Evolutionary conservation across 1,284 basidiomycete genomes (phyloP).

Genomic region (Papiliotrema terrestris): DNA sequence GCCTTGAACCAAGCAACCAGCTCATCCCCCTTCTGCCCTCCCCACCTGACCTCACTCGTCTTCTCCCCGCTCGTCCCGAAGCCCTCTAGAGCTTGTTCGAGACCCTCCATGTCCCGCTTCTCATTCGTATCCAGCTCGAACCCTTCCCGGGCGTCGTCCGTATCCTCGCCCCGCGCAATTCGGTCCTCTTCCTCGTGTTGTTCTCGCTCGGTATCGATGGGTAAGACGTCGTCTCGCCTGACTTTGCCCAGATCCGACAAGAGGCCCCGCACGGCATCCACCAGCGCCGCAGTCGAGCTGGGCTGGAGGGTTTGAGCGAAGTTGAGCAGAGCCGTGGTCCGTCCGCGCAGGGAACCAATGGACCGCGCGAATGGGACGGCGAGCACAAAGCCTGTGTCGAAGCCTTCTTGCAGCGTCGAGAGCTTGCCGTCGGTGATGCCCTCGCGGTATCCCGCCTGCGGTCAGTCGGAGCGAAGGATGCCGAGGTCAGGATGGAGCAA

Average conservation of each 20-base stretch:
- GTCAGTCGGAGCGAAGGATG: background rate
- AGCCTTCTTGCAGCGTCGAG: slow-evolving; percentile 53
- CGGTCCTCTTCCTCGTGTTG: slow-evolving; percentile 37
- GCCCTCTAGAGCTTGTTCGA: slow-evolving; percentile 46
- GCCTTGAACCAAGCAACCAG: slow-evolving; percentile 47
- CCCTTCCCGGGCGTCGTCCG: slow-evolving; percentile 3
- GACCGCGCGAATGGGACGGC: slow-evolving; percentile 49
- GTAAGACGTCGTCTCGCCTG: slow-evolving; percentile 35
- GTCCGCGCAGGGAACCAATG: slow-evolving; percentile 51
- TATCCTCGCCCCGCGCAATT: slow-evolving; percentile 10
- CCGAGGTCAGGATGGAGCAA: background rate
- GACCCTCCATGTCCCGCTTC: slow-evolving; percentile 50
- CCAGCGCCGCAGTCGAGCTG: slow-evolving; percentile 53
- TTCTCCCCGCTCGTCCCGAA: slow-evolving; percentile 46
- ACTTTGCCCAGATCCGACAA: slow-evolving; percentile 38
- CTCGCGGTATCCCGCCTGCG: slow-evolving; percentile 56
- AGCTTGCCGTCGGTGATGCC: slow-evolving; percentile 57
- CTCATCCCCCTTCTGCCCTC: slow-evolving; percentile 46
- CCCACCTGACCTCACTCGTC: slow-evolving; percentile 55
- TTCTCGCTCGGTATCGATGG: slow-evolving; percentile 39
- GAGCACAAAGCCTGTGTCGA: slow-evolving; percentile 52
- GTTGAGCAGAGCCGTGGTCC: slow-evolving; percentile 45
- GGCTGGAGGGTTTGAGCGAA: slow-evolving; percentile 7
- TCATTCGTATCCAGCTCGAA: slow-evolving; percentile 59
- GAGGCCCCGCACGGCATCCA: slow-evolving; percentile 60